Conservation (phyloP, 164 flowering plant species). For the Annona squamosa region DNA sequence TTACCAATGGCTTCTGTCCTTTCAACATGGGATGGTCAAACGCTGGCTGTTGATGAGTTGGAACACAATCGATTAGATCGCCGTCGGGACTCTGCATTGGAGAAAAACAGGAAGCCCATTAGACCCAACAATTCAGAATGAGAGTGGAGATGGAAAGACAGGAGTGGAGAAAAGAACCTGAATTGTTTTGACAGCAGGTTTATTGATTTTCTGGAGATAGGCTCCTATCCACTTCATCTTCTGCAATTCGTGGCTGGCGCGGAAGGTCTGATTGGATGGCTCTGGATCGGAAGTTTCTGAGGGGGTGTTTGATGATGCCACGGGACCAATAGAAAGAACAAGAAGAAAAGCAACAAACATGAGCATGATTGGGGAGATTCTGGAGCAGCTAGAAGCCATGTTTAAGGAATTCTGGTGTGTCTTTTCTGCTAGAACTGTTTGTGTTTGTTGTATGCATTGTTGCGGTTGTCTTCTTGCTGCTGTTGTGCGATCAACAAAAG, state of each 20-base stretch:
- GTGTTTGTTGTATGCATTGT: slow-evolving; percentile 35
- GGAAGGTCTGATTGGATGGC: slow-evolving; percentile 35
- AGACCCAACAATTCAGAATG: not conserved
- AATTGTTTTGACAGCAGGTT: slow-evolving; percentile 79
- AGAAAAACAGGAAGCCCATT: not conserved
- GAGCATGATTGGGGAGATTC: slow-evolving; percentile 47
- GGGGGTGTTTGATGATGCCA: not conserved
- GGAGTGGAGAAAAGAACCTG: slow-evolving; percentile 13
- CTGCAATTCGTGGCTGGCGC: slow-evolving; percentile 48
- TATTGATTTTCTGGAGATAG: slow-evolving; percentile 71
- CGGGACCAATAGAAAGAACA: slow-evolving; percentile 32
- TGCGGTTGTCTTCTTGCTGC: slow-evolving; percentile 38
- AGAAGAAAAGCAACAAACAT: slow-evolving; percentile 52
- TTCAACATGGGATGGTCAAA: slow-evolving; percentile 89
- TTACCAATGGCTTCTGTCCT: slow-evolving; percentile 82
- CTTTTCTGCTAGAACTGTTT: slow-evolving; percentile 24
- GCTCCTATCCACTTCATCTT: slow-evolving; percentile 54
- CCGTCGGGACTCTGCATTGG: slow-evolving; percentile 88
- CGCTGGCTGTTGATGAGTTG: slow-evolving; percentile 85
- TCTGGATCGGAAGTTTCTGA: slow-evolving; percentile 1
- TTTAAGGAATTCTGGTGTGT: slow-evolving; percentile 23
- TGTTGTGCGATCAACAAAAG: slow-evolving; percentile 26
- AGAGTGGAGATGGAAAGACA: not conserved
- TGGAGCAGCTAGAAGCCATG: slow-evolving; percentile 45
- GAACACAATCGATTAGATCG: slow-evolving; percentile 85